Evolutionary conservation across 495 filamentous ascomycete genomes (phyloP), one percentile per base, ranked within the genome.

Genomic region (Daldinia loculata): DNA sequence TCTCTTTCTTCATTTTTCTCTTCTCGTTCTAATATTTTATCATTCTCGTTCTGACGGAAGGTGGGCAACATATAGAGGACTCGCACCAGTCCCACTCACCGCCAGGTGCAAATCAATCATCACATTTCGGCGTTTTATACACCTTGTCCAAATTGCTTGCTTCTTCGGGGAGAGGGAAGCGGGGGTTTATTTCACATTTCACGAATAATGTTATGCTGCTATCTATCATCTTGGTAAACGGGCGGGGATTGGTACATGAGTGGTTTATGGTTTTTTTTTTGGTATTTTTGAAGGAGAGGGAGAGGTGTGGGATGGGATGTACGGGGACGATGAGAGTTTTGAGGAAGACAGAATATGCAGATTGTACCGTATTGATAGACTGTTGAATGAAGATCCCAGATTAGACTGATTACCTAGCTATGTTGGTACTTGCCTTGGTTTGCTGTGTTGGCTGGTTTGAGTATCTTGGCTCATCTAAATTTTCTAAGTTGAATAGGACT

Each of bases 311-410:
- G 3, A 3, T 26, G 48, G 15, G 45, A 60, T 12, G 4, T 34
- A 36, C 12, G 34, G 12, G 12, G 34, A 36, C 34, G 34, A 67
- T 36, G 29, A 32, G 51, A 52, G 12, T 12, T 36, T 53, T 14
- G 43, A 22, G 34, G 53, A 41, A 45, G 8, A 36, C 30, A 48
- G 22, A 27, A 57, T 39, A 69, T 48, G 53, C 68, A 71, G 68
- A 71, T 71, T 71, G 68, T 57, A 56, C 30, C 68, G 52, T 59
- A 71, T 58, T 56, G 59, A 51, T 71, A 71, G 68, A 62, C 63
- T 62, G 57, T 66, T 41, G 57, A 66, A 45, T 48, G 43, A 48
- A 57, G 22, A 57, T 15, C 29, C 36, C 34, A 27, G 43, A 59
- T 56, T 70, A 66, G 57, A 66, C 26, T 66, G 52, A 39, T 27